Base-by-base conservation (phyloP, 148 eudicot genomes). In the Simmondsia chinensis region DNA sequence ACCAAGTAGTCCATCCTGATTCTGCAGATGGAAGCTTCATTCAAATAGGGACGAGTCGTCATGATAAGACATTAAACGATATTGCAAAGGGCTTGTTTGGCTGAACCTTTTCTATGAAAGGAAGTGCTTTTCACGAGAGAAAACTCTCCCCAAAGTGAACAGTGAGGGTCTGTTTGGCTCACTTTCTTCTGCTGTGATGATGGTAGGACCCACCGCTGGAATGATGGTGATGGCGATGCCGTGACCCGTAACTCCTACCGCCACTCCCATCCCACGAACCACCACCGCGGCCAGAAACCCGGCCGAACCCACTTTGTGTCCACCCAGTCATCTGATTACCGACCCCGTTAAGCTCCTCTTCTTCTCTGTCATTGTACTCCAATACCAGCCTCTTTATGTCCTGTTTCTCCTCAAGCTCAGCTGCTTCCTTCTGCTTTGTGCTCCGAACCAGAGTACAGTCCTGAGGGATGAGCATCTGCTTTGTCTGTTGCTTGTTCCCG, bases 361-460 rank as follows among this genome's bases (percentile, higher is more conserved):
- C 99, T 66, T 85, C 95, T 66, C 95, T 72, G 25, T 85, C 99
- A 55, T 85, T 91, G 56, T 91, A 91, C 61, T 91, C 99, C 73
- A 91, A 53, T 24, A 91, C 89, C 65, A 82, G 50, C 50, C 95
- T 69, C 61, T 91, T 91, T 43, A 91, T 91, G 66, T 91, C 94
- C 61, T 91, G 95, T 29, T 91, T 91, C 69, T 91, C 99, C 65
- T 91, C 99, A 5, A 91, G 77, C 65, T 91, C 99, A 37, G 95
- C 99, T 12, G 95, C 95, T 71, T 91, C 99, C 25, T 82, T 91
- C 73, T 82, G 85, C 61, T 82, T 91, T 22, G 99, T 76, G 68
- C 79, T 86, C 58, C 83, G 78, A 18, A 91, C 89, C 20, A 91
- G 94, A 19, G 94, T 63, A 61, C 80, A 82, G 48, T 91, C 99